phyloP scores from a whole-genome alignment of 2,329 filamentous ascomycete species.

The Diaporthe aspalathi region DNA sequence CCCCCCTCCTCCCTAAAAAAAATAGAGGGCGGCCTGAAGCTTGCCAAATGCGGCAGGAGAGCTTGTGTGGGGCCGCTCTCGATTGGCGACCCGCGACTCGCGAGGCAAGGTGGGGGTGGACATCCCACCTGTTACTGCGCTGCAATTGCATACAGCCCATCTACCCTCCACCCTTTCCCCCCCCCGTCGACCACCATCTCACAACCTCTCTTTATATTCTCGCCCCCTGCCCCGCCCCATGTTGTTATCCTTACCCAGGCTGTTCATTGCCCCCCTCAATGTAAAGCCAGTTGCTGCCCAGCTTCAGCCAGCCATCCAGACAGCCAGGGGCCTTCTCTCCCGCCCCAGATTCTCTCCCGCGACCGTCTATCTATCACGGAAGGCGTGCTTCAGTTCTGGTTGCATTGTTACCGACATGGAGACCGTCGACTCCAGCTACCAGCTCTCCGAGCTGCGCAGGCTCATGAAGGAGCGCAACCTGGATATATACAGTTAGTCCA shows the following conservation, averaged over 20 bases:
- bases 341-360: background rate
- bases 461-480: slow-evolving; percentile 90
- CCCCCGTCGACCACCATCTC: background rate
- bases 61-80: slow-evolving; percentile 33
- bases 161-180: background rate
- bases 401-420: slow-evolving; percentile 66
- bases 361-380: slow-evolving; percentile 15
- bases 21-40: background rate
- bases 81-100: slow-evolving; percentile 14
- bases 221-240: slow-evolving; percentile 28
- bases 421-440: slow-evolving; percentile 80
- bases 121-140: background rate
- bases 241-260: slow-evolving; percentile 33
- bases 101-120: slow-evolving; percentile 25
- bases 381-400: slow-evolving; percentile 21
- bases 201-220: slow-evolving; percentile 3
- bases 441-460: slow-evolving; percentile 80
- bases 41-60: slow-evolving; percentile 37
- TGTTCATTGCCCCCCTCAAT: slow-evolving; percentile 18
- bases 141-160: background rate
- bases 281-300: slow-evolving; percentile 4
- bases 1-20: no score
- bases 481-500: slow-evolving; percentile 85
- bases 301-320: slow-evolving; percentile 6
- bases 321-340: slow-evolving; percentile 9